These are phyloP conservation scores for Polytrichum formosum DNA, from an alignment of 225 moss, liverwort and hornwort species.

Conservation along the genomic window DNA sequence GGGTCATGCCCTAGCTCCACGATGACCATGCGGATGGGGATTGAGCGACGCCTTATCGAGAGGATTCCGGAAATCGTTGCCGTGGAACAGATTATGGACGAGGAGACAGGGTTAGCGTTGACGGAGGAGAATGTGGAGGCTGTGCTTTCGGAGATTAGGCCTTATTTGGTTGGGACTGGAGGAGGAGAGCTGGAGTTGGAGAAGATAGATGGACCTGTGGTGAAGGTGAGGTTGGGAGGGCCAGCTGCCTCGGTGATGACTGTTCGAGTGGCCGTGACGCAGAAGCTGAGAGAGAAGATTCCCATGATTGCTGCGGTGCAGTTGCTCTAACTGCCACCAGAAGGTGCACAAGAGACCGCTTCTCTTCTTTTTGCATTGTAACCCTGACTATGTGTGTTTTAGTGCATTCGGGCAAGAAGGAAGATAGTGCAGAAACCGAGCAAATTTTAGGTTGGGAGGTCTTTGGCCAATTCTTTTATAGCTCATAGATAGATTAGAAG, in stretches of 20 bases:
- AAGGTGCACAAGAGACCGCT: not conserved
- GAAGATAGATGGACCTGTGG: slow-evolving; percentile 93
- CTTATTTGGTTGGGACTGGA: no score
- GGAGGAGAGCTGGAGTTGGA: slow-evolving; percentile 77
- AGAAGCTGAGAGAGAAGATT: slow-evolving; percentile 93
- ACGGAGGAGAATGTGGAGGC: slow-evolving; percentile 87
- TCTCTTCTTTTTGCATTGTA: not conserved
- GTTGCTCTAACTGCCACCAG: slow-evolving; percentile 32
- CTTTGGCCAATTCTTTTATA: not conserved
- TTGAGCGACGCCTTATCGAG: slow-evolving; percentile 85
- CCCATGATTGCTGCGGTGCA: slow-evolving; percentile 99
- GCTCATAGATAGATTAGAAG: not conserved
- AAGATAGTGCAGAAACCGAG: not conserved
- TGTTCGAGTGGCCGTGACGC: slow-evolving; percentile 95
- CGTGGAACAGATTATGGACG: slow-evolving; percentile 94
- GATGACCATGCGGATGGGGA: slow-evolving; percentile 99
- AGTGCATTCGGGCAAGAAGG: not conserved
- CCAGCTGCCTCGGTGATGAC: slow-evolving; percentile 97
- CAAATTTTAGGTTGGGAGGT: not conserved
- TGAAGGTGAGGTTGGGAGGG: slow-evolving; percentile 81
- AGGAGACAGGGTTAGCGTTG: slow-evolving; percentile 82
- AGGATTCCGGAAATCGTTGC: slow-evolving; percentile 88
- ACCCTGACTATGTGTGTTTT: not conserved
- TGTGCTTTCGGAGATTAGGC: slow-evolving; percentile 82
- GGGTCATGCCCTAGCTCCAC: slow-evolving; percentile 94